Evolutionary conservation across 225 moss, liverwort and hornwort species (phyloP), one percentile per base, ranked within the genome.

Genomic region (Bryoerythrophyllum caledonicum): DNA sequence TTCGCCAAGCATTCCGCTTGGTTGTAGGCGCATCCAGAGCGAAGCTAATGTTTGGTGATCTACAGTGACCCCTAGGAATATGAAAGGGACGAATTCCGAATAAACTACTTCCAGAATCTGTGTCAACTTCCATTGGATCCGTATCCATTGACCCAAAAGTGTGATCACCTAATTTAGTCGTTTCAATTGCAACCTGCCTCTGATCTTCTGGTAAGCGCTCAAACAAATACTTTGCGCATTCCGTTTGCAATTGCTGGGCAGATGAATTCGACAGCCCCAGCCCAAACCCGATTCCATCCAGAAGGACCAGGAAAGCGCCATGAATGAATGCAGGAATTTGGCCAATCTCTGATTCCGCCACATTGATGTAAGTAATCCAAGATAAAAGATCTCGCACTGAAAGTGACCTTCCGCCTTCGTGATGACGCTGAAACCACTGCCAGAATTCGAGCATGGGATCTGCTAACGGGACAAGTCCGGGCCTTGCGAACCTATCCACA

Each of bases 351-450:
- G 26, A 40, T 41, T 85, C 83, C 60, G 93, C 90, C 40, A 83
- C 83, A 77, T 99, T 95, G 56, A 93, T 82, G 72, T 91, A 95
- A 75, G 80, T 93, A 49, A 93, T 91, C 97, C 94, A 99, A 34
- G 97, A 85, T 78, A 99, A 72, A 74, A 99, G 90, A 78, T 99
- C 97, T 71, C 93, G 87, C 46, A 95, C 86, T 11, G 95, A 99
- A 59, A 99, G 91, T 56, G 89, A 82, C 76, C 93, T 91, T 84
- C 94, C 94, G 43, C 88, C 88, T 70, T 94, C 97, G 21, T 93
- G 91, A 70, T 89, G 79, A 62, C 78, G 83, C 82, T 91, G 90
- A 81, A 99, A 99, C 97, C 97, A 99, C 91, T 99, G 93, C 97
- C 97, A 99, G 76, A 95, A 95, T 12, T 91, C 80, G 77, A 99